These are phyloP conservation scores for Pseudogymnoascus verrucosus DNA, from an alignment of 2,329 filamentous ascomycete species.

Conservation along the genomic window DNA sequence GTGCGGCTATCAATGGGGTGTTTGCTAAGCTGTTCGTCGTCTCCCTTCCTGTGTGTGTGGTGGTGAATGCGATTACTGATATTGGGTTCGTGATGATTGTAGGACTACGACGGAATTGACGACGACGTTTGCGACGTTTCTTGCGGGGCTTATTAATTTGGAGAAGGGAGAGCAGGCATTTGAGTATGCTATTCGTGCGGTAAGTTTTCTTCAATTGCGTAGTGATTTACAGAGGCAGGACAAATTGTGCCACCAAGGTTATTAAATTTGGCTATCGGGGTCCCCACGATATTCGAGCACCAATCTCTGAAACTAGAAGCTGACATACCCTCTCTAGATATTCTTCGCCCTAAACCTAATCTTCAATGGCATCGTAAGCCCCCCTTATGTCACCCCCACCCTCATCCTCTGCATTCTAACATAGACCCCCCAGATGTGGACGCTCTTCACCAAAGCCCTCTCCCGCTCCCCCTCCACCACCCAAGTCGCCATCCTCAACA, in stretches of 20 bases:
- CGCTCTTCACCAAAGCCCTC: slow-evolving; percentile 72
- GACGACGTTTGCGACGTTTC: slow-evolving; percentile 39
- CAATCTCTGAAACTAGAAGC: not conserved
- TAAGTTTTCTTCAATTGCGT: slow-evolving; percentile 27
- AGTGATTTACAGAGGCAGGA: not conserved
- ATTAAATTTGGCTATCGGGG: not conserved
- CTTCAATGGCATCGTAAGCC: slow-evolving; percentile 62
- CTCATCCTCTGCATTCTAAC: not conserved
- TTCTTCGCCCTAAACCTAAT: slow-evolving; percentile 69
- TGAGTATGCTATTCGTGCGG: slow-evolving; percentile 42
- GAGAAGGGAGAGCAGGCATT: slow-evolving; percentile 37
- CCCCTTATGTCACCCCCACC: not conserved
- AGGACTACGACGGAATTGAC: slow-evolving; percentile 50
- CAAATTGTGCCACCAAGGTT: not conserved
- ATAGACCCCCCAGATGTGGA: slow-evolving; percentile 56
- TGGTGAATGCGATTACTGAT: not conserved
- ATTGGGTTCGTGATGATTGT: not conserved
- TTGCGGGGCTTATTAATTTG: slow-evolving; percentile 38
- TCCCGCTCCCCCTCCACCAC: slow-evolving; percentile 66
- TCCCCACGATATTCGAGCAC: not conserved
- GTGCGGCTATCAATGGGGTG: slow-evolving; percentile 72
- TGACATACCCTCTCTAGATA: slow-evolving; percentile 23
- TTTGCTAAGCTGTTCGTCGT: slow-evolving; percentile 69
- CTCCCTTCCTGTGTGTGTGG: not conserved
- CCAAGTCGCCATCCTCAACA: slow-evolving; percentile 75